phyloP scores from a whole-genome alignment of 176 grass and related monocot genomes.

The Oryza meyeriana region DNA sequence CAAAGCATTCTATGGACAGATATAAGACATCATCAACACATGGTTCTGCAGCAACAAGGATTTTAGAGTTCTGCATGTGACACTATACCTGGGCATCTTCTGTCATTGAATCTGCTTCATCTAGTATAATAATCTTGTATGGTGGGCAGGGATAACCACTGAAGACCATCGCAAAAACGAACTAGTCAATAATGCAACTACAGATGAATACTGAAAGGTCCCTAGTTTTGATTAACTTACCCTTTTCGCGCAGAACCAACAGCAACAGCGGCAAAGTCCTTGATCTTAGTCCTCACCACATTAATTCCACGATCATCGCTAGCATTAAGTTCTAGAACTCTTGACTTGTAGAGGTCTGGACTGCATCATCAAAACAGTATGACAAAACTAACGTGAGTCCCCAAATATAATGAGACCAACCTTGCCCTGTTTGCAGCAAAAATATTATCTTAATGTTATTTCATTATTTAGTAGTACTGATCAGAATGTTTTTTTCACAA shows the following conservation, averaged over 20 bases:
- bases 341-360: slow-evolving; percentile 89
- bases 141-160: slow-evolving; percentile 92
- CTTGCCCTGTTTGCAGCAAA: neutral
- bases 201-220: slow-evolving; percentile 1
- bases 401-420: slow-evolving; percentile 7
- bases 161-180: slow-evolving; percentile 26
- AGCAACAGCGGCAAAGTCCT: slow-evolving; percentile 95
- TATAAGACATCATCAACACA: slow-evolving; percentile 16
- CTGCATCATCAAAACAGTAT: slow-evolving; percentile 39
- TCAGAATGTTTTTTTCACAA: neutral
- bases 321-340: slow-evolving; percentile 98
- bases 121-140: slow-evolving; percentile 98
- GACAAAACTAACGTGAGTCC: neutral
- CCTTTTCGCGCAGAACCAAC: slow-evolving; percentile 65
- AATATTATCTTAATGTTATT: neutral
- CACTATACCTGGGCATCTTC: slow-evolving; percentile 95
- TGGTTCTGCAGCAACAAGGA: slow-evolving; percentile 14
- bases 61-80: slow-evolving; percentile 4
- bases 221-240: slow-evolving; percentile 49
- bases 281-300: slow-evolving; percentile 95
- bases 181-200: slow-evolving; percentile 32
- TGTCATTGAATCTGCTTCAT: slow-evolving; percentile 99
- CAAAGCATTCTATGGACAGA: slow-evolving; percentile 72
- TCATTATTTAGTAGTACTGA: slow-evolving; percentile 1
- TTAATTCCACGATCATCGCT: slow-evolving; percentile 99